Percentiles rank a stretch among this genome's conserved stretches.
Evolutionary conservation across 495 filamentous ascomycete species (phyloP).

Genomic region (Penicillium alfredii): DNA sequence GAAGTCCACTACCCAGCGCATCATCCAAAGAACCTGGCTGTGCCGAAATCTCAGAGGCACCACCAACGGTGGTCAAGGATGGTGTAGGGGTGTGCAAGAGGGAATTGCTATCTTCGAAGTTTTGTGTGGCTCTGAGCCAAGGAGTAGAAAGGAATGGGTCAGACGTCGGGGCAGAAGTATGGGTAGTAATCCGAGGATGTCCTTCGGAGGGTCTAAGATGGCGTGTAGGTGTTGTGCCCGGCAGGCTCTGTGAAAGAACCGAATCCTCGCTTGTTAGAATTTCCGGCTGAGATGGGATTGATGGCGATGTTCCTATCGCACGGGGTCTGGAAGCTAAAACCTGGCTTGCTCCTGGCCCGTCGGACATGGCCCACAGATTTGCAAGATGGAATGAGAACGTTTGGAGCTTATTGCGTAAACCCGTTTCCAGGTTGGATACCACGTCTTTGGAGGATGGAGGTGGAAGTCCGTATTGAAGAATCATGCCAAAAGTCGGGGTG

Average conservation of each 20-base stretch:
- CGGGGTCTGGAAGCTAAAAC: constrained; percentile 2
- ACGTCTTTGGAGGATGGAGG: constrained; percentile 3
- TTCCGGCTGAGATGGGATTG: constrained; percentile 7
- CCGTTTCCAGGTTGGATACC: constrained; percentile 24
- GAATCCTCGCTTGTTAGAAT: constrained; percentile 7
- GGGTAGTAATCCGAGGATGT: constrained; percentile 4
- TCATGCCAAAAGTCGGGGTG: constrained; percentile 32
- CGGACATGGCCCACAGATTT: constrained; percentile 24
- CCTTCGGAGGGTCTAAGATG: constrained; percentile 6
- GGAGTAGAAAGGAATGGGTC: constrained; percentile 25
- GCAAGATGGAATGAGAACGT: constrained; percentile 30
- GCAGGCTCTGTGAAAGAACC: constrained; percentile 1
- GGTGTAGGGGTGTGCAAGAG: constrained; percentile 30
- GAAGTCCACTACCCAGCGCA: constrained; percentile 6
- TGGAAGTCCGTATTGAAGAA: constrained; percentile 24
- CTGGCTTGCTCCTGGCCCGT: constrained; percentile 7
- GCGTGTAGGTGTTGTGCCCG: constrained; percentile 6
- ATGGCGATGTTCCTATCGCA: background rate
- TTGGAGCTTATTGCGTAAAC: constrained; percentile 26
- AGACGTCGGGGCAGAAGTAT: constrained; percentile 8
- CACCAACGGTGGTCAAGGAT: constrained; percentile 26
- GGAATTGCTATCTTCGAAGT: constrained; percentile 24
- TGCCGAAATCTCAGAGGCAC: constrained; percentile 17
- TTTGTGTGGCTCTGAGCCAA: constrained; percentile 29
- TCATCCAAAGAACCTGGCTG: constrained; percentile 19